Percentiles rank a stretch among this genome's conserved stretches.
Evolutionary conservation across 1,139 yeast species (phyloP).

Genomic region (Taphrina wiesneri): DNA sequence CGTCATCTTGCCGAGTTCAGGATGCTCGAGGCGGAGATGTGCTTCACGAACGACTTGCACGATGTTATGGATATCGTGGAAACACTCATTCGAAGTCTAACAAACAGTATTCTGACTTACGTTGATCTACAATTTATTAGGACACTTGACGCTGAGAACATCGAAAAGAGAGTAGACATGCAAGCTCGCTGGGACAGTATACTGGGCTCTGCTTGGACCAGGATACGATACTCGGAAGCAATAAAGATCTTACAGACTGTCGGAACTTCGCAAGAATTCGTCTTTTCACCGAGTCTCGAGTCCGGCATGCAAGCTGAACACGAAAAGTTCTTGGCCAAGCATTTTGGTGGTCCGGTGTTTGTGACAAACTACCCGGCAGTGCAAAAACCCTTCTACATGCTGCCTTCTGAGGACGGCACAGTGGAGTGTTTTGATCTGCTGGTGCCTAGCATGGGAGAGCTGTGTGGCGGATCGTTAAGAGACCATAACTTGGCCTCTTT

Average conservation of each 20-base stretch:
- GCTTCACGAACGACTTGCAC: constrained; percentile 59
- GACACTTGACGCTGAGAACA: constrained; percentile 24
- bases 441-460: constrained; percentile 90
- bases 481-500: constrained; percentile 63
- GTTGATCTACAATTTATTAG: not conserved
- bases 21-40: constrained; percentile 94
- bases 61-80: constrained; percentile 71
- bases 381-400: constrained; percentile 93
- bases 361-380: constrained; percentile 81
- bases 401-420: constrained; percentile 53
- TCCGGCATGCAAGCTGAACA: constrained; percentile 77
- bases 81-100: constrained; percentile 62
- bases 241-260: constrained; percentile 54
- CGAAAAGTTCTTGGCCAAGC: constrained; percentile 85
- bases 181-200: constrained; percentile 45
- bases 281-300: constrained; percentile 58
- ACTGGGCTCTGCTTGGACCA: constrained; percentile 58
- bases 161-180: constrained; percentile 33
- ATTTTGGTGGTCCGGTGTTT: constrained; percentile 74
- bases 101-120: constrained; percentile 37
- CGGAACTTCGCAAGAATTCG: constrained; percentile 44
- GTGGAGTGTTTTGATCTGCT: constrained; percentile 89
- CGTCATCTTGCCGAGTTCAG: constrained; percentile 93
- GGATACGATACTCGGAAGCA: constrained; percentile 75
- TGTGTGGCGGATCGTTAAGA: constrained; percentile 93